Conservation (phyloP, 257 asterid genomes). For the Euphrasia confusa region DNA sequence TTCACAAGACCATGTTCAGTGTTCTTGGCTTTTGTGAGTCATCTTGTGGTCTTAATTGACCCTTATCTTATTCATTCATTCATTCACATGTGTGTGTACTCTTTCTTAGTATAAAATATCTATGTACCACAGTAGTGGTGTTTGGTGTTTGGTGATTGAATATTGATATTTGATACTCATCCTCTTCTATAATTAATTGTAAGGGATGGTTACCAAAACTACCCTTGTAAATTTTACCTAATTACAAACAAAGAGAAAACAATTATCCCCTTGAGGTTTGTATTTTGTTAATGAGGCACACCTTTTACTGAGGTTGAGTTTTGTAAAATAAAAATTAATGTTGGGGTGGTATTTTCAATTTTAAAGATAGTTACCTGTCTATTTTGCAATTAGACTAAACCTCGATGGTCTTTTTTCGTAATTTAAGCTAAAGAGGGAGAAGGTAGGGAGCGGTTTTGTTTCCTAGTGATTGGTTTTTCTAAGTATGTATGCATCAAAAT, state of each 20-base stretch:
- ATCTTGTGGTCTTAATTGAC: slow-evolving; percentile 12
- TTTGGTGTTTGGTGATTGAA: too few species aligned
- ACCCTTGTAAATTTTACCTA: not conserved
- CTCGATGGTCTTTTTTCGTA: not conserved
- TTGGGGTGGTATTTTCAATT: not conserved
- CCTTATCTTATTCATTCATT: not conserved
- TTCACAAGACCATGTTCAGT: slow-evolving; percentile 10
- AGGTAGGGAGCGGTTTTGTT: not conserved
- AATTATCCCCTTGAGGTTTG: not conserved
- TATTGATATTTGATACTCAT: not conserved
- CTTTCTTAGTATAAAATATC: not conserved
- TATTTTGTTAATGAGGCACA: not conserved
- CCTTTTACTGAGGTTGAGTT: not conserved
- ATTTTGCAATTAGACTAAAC: not conserved
- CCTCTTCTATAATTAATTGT: not conserved
- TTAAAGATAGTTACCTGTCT: not conserved
- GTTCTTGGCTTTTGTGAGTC: slow-evolving; percentile 15
- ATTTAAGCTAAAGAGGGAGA: not conserved
- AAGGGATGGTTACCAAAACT: not conserved
- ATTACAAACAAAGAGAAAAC: not conserved
- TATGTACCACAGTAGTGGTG: not conserved
- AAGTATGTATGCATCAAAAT: not conserved
- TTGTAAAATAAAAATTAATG: too few species aligned
- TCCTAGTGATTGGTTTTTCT: slow-evolving; percentile 7
- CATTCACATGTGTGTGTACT: not conserved